These are phyloP conservation scores for Xylariaceae sp. DNA, from an alignment of 2,329 filamentous ascomycete genomes.

Conservation along the genomic window DNA sequence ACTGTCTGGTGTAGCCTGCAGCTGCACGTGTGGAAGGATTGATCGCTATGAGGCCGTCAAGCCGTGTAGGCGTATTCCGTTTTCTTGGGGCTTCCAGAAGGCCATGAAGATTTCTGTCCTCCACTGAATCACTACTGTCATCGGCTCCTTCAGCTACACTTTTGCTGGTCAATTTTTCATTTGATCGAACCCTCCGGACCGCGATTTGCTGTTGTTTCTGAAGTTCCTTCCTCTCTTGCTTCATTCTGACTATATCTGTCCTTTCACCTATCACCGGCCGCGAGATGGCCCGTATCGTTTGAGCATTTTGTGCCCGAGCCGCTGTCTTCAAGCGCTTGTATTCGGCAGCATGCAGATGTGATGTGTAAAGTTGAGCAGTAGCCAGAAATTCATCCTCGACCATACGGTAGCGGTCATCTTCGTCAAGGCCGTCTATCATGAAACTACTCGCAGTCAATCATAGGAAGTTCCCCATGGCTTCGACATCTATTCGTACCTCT, in stretches of 20 bases:
- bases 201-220: constrained; percentile 34
- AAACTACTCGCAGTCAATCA: constrained; percentile 36
- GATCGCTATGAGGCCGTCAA: constrained; percentile 19
- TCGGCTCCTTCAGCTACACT: constrained; percentile 25
- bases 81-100: constrained; percentile 41
- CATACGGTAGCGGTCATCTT: constrained; percentile 76
- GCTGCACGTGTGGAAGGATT: constrained; percentile 22
- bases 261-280: constrained; percentile 45
- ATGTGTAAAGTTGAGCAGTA: constrained; percentile 66
- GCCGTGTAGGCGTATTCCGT: constrained; percentile 14
- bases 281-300: constrained; percentile 47
- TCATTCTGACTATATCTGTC: constrained; percentile 33
- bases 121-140: constrained; percentile 24
- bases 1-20: constrained; percentile 20
- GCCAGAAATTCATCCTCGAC: constrained; percentile 76
- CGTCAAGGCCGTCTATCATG: constrained; percentile 61
- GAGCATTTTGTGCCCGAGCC: constrained; percentile 52
- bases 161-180: constrained; percentile 19
- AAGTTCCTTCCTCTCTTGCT: constrained; percentile 34
- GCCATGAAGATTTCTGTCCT: constrained; percentile 36
- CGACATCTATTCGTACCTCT: constrained; percentile 36
- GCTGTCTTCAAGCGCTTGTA: constrained; percentile 63
- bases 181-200: constrained; percentile 17
- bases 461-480: no score
- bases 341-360: constrained; percentile 72